A percentile compares a stretch with the other conserved stretches of the same genome.
Conservation (phyloP, 1,284 basidiomycete genomes). For the Pterula multifida region DNA sequence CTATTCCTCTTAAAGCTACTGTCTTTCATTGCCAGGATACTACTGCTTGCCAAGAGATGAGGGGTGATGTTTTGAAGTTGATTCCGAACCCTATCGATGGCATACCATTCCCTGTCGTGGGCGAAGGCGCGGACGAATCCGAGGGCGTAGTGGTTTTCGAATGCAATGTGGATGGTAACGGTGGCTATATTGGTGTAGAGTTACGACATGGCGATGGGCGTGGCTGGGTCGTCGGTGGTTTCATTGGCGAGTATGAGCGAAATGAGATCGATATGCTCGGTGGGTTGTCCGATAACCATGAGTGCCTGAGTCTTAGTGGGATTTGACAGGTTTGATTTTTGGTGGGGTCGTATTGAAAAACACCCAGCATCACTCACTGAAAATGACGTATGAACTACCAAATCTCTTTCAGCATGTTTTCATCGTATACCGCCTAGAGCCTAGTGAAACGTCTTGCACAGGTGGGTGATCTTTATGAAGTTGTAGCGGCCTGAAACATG, state of each 20-base stretch:
- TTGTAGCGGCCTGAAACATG: constrained; percentile 2
- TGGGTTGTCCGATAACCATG: constrained; percentile 8
- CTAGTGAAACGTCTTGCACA: constrained; percentile 4
- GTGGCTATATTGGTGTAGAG: constrained; percentile 31
- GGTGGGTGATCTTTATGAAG: constrained; percentile 1
- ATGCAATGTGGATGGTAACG: constrained; percentile 24
- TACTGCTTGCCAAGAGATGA: constrained; percentile 10
- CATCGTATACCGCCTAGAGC: constrained; percentile 24
- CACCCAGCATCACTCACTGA: constrained; percentile 15
- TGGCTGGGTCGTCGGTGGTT: constrained; percentile 56
- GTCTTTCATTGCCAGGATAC: constrained; percentile 28
- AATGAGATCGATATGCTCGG: constrained; percentile 34
- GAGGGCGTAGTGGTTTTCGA: constrained; percentile 59
- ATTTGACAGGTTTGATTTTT: constrained; percentile 25
- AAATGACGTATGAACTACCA: neutral
- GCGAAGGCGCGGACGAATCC: constrained; percentile 60
- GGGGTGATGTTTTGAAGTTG: constrained; percentile 37
- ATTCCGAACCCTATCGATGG: constrained; percentile 46
- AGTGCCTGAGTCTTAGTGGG: constrained; percentile 2
- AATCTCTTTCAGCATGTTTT: neutral
- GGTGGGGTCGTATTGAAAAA: constrained; percentile 17
- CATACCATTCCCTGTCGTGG: constrained; percentile 46
- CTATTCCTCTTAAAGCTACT: constrained; percentile 28
- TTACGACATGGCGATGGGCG: constrained; percentile 38
- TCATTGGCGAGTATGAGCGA: constrained; percentile 22